A percentile compares a stretch with the other conserved stretches of the same genome.
Evolutionary conservation across 2,329 filamentous ascomycete genomes (phyloP).

Genomic region (Aspergillus pseudonomiae): DNA sequence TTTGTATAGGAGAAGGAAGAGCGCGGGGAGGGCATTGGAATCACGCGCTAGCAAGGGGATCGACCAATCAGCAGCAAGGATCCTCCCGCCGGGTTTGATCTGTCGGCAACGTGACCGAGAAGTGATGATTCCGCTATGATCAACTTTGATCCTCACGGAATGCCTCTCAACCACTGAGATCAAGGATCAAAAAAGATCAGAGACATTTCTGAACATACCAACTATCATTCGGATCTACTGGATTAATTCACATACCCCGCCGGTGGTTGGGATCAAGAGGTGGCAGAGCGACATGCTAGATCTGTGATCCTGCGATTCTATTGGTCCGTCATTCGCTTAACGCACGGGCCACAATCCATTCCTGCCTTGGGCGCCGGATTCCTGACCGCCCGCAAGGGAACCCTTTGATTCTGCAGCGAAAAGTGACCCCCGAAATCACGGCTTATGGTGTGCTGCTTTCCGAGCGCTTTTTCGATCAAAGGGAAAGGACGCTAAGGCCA

Average conservation of each 20-base stretch:
- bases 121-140: conserved; percentile 27
- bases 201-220: conserved; percentile 19
- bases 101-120: conserved; percentile 31
- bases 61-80: conserved; percentile 41
- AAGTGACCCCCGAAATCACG: conserved; percentile 32
- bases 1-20: conserved; percentile 41
- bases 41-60: conserved; percentile 39
- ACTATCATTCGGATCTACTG: conserved; percentile 19
- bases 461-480: conserved; percentile 36
- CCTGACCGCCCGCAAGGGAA: conserved; percentile 21
- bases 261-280: conserved; percentile 41
- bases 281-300: conserved; percentile 31
- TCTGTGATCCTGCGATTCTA: conserved; percentile 41
- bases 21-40: conserved; percentile 35
- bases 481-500: conserved; percentile 30
- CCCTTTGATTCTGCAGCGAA: conserved; percentile 33
- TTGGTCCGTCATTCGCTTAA: conserved; percentile 45
- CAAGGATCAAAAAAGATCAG: conserved; percentile 15
- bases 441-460: conserved; percentile 38
- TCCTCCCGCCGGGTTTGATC: conserved; percentile 32
- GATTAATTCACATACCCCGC: conserved; percentile 20
- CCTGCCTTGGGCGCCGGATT: conserved; percentile 8
- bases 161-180: conserved; percentile 24
- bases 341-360: conserved; percentile 15
- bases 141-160: conserved; percentile 30